These are phyloP conservation scores for Backusella australiensis DNA, from an alignment of 192 early-diverging fungal genomes.

Conservation along the genomic window DNA sequence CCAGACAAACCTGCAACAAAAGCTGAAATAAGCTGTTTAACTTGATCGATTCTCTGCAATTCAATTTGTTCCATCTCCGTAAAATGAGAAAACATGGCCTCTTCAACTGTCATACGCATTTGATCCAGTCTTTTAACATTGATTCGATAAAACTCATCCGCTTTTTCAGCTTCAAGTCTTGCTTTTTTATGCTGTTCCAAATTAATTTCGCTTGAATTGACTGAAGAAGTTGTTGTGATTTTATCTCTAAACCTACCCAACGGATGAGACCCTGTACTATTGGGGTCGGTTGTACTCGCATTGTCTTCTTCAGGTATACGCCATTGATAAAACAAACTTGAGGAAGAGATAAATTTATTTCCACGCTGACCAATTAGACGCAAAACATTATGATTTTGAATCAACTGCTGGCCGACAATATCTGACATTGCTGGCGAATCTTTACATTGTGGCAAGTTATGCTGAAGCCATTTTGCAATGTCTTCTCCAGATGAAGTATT, in stretches of 20 bases:
- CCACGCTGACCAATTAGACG: conserved; percentile 67
- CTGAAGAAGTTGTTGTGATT: neutral
- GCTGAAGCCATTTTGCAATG: conserved; percentile 69
- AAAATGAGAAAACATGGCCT: conserved; percentile 60
- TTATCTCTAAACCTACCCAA: conserved; percentile 29
- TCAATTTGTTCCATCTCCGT: conserved; percentile 52
- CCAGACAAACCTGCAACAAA: conserved; percentile 46
- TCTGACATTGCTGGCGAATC: conserved; percentile 60
- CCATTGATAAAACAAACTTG: conserved; percentile 73
- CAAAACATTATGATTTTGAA: conserved; percentile 54
- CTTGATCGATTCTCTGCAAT: conserved; percentile 35
- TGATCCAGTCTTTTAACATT: conserved; percentile 62
- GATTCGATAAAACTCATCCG: conserved; percentile 62
- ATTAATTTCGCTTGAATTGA: neutral
- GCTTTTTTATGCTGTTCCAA: conserved; percentile 49
- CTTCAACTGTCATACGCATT: conserved; percentile 67
- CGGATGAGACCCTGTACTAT: neutral
- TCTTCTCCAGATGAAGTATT: conserved; percentile 64
- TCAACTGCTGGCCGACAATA: conserved; percentile 68
- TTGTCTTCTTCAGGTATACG: conserved; percentile 46
- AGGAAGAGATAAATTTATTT: conserved; percentile 60
- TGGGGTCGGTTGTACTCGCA: conserved; percentile 25
- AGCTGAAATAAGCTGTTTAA: conserved; percentile 41
- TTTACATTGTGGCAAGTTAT: conserved; percentile 57
- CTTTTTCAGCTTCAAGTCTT: conserved; percentile 59